Percentiles rank a stretch among this genome's conserved stretches.
Evolutionary conservation across 2,329 filamentous ascomycete genomes (phyloP).

Genomic region (Colletotrichum sp.): DNA sequence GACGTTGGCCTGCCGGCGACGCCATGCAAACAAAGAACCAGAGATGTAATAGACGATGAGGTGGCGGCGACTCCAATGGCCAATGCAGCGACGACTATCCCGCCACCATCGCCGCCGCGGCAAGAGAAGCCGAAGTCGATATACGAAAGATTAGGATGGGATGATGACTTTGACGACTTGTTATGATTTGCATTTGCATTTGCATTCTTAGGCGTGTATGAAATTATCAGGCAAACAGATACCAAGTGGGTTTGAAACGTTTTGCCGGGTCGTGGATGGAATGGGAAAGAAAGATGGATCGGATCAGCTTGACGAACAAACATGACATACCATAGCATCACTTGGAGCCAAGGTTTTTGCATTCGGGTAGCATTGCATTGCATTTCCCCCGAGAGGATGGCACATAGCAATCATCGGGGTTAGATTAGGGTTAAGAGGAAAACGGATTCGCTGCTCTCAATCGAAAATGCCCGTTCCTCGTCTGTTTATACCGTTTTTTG

Average conservation of each 20-base stretch:
- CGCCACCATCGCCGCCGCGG: neutral
- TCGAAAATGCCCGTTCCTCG: neutral
- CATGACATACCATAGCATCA: constrained; percentile 7
- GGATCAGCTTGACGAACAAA: constrained; percentile 8
- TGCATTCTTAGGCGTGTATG: constrained; percentile 21
- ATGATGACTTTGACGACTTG: constrained; percentile 58
- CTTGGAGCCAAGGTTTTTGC: neutral
- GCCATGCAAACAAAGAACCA: constrained; percentile 37
- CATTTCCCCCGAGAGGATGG: neutral
- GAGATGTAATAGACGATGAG: constrained; percentile 19
- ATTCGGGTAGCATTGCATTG: neutral
- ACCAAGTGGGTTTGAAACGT: constrained; percentile 6
- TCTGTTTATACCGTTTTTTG: neutral
- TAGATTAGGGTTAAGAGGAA: neutral
- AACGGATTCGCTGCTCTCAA: neutral
- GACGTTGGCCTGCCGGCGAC: constrained; percentile 36
- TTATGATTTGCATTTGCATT: constrained; percentile 29
- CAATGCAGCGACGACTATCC: neutral
- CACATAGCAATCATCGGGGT: neutral
- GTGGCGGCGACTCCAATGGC: constrained; percentile 11
- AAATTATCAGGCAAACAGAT: constrained; percentile 1
- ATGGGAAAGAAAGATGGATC: neutral
- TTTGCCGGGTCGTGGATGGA: neutral
- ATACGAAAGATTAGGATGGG: constrained; percentile 63
- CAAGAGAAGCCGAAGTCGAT: constrained; percentile 45